Evolutionary conservation across 805 yeast species (phyloP).

Genomic region (Candida tibetensis): DNA sequence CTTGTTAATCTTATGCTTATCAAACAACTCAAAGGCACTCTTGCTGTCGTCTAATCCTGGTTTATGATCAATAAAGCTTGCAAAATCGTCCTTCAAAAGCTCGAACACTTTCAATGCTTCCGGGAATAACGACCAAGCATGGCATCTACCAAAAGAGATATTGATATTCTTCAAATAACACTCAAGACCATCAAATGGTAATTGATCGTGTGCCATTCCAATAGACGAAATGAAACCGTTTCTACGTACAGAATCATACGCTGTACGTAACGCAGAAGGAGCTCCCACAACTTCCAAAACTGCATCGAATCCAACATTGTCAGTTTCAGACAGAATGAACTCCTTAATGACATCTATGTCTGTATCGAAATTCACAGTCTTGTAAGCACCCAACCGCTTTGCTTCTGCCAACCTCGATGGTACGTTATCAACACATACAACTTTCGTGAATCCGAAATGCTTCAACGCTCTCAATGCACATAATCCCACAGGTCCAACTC

Average conservation of each 20-base stretch:
- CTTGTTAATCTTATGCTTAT: slow-evolving; percentile 52
- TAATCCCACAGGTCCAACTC: slow-evolving; percentile 61
- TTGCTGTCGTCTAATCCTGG: slow-evolving; percentile 44
- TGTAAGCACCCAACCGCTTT: slow-evolving; percentile 46
- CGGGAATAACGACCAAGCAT: slow-evolving; percentile 53
- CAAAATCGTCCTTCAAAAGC: slow-evolving; percentile 42
- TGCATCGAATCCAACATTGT: slow-evolving; percentile 55
- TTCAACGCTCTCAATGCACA: slow-evolving; percentile 49
- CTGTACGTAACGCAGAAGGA: slow-evolving; percentile 47
- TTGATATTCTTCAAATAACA: slow-evolving; percentile 56
- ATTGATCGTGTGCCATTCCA: slow-evolving; percentile 58
- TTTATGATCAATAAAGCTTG: slow-evolving; percentile 49
- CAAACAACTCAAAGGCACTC: slow-evolving; percentile 50
- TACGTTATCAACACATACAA: slow-evolving; percentile 51
- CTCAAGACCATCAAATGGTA: slow-evolving; percentile 57
- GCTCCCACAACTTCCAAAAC: slow-evolving; percentile 62
- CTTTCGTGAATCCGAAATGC: slow-evolving; percentile 40
- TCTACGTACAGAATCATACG: slow-evolving; percentile 52
- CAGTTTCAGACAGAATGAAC: slow-evolving; percentile 35
- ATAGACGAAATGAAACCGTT: slow-evolving; percentile 57
- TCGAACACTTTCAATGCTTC: slow-evolving; percentile 52
- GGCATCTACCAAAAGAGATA: slow-evolving; percentile 62
- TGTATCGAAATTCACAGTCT: slow-evolving; percentile 41
- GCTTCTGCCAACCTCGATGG: slow-evolving; percentile 47
- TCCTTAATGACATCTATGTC: slow-evolving; percentile 28